Evolutionary conservation across 2,329 filamentous ascomycete genomes (phyloP), one percentile per base, ranked within the genome.

Genomic region (Ophiobolus disseminans): DNA sequence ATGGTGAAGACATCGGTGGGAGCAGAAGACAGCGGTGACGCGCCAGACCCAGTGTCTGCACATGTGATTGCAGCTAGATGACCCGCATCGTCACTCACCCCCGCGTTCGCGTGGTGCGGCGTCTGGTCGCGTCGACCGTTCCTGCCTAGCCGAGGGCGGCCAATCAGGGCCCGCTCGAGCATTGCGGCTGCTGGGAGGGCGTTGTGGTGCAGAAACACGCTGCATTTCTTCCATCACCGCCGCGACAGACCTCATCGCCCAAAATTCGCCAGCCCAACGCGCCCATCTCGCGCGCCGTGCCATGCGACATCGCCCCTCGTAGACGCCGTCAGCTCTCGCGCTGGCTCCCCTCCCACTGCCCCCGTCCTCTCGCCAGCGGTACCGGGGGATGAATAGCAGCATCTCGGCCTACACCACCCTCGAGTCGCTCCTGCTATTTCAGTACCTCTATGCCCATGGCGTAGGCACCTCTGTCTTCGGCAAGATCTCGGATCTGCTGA

Each of bases 341-440:
- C 65, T 74, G 71, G 70, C 71, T 68, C 70, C 68, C 57, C 58
- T 71, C 39, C 61, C 55, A 36, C 58, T 52, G 48, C 64, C 60
- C 41, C 54, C 55, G 36, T 46, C 58, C 42, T 57, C 47, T 62
- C 64, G 62, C 62, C 65, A 43, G 14, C 35, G 40, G 40, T 37
- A n/a, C 32, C 57, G 68, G 66, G 80, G 78, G 72, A 85, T 85
- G 82, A 81, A 78, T 78, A 76, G 79, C 76, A 78, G 78, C 73
- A 69, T 80, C 74, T 81, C 84, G 69, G 79, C 81, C 66, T 92
- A 94, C 76, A 93, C 90, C 69, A 84, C 87, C 62, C 88, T 95
- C 79, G 91, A 96, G 82, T 89, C 87, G 68, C 82, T 95, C 54
- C 83, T 94, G 60, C 82, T 96, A 66, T 93, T 94, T 77, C 90